Evolutionary conservation across 768 basidiomycete genomes (phyloP), one percentile per base, ranked within the genome.

Genomic region (Tricholoma sp.): DNA sequence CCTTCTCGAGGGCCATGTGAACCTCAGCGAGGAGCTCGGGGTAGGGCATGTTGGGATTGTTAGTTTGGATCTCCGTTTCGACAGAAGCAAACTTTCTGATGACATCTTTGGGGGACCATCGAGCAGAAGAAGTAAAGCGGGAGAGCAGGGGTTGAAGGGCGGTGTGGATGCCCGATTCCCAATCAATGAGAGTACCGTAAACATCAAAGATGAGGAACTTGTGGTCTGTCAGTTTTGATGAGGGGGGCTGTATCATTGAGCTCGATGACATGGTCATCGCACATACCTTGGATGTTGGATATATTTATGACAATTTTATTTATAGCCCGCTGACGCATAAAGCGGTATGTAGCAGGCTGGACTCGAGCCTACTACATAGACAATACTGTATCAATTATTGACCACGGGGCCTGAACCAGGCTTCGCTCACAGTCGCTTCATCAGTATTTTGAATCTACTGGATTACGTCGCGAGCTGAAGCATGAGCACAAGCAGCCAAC

Each of bases 171-270:
- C 86, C 85, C 5, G 79, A 76, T 68, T 91, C 88, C 89, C 89
- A 91, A 67, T 91, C 85, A 78, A 82, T 71, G 50, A 91, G 80
- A 0, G 89, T 91, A 3, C 85, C 89, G 59, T 90, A 91, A 57
- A 88, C 85, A 60, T 92, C 89, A 65, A 89, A 88, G 49, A 89
- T 72, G 42, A 91, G 76, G 20, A 78, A 79, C 65, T 77, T 76
- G 68, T 74, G 72, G 64, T 78, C 73, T 6, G 72, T 74, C 17
- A 82, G 61, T 52, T 72, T 76, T 11, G 15, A 24, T 24, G 44
- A 54, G 33, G 33, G 45, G 7, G n/a, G 17, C 39, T 41, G 15
- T 45, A 24, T 24, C 24, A 24, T 24, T 24, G 24, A 24, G 24
- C 24, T 24, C 24, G 24, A 24, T 24, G 24, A 24, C 24, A 24